phyloP scores from a whole-genome alignment of 352 stramenopile species.

The Pythium pyrilobum region DNA sequence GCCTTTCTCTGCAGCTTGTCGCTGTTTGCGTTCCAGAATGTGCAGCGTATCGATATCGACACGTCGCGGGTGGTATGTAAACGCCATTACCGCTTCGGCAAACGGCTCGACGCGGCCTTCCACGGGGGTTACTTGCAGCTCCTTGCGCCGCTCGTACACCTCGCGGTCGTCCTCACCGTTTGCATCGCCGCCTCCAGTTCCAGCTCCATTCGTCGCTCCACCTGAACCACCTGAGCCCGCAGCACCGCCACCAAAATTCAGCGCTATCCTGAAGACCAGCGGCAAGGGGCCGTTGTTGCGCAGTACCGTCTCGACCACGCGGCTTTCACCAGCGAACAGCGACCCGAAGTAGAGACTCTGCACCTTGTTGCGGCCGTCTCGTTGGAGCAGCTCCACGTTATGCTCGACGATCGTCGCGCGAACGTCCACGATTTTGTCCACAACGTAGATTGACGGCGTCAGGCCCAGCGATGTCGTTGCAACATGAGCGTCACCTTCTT shows the following conservation, averaged over 20 bases:
- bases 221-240: not conserved
- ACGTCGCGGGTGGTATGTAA: conserved; percentile 41
- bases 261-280: conserved; percentile 50
- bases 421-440: conserved; percentile 79
- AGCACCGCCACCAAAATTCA: conserved; percentile 32
- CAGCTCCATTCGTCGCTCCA: not conserved
- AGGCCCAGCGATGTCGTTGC: not conserved
- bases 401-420: conserved; percentile 77
- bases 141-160: conserved; percentile 57
- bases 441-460: conserved; percentile 7
- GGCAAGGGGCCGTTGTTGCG: conserved; percentile 75
- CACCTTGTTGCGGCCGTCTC: conserved; percentile 37
- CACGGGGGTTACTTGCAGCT: conserved; percentile 49
- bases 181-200: not conserved
- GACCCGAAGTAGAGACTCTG: conserved; percentile 61
- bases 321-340: conserved; percentile 58
- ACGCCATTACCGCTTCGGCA: conserved; percentile 30
- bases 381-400: conserved; percentile 73
- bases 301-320: conserved; percentile 54
- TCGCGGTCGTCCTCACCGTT: conserved; percentile 54
- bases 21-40: conserved; percentile 18
- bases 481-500: not conserved
- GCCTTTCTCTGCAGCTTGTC: not conserved
- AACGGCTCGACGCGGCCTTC: conserved; percentile 68
- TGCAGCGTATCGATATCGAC: conserved; percentile 32